phyloP scores from a whole-genome alignment of 352 stramenopile species.

The Pythium phragmitis region DNA sequence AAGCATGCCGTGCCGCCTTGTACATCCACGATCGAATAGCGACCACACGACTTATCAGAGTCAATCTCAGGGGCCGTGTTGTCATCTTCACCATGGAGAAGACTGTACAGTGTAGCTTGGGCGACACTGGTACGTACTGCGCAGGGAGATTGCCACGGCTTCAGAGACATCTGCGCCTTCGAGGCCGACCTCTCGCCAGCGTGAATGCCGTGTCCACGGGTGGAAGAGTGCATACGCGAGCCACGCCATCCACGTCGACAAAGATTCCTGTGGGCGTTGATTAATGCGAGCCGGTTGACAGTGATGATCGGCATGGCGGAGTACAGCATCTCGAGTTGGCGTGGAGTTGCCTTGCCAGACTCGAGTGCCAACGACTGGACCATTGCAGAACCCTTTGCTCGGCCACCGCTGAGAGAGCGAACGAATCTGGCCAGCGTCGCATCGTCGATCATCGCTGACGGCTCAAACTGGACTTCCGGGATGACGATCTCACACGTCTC shows the following conservation, averaged over 20 bases:
- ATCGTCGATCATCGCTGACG: too few species aligned
- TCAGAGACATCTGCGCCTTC: background rate
- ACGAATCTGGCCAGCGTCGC: too few species aligned
- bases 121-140: background rate
- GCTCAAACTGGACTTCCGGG: too few species aligned
- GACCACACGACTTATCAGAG: background rate
- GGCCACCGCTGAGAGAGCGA: too few species aligned
- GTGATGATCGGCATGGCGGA: too few species aligned
- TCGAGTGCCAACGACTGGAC: too few species aligned
- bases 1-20: background rate
- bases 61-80: background rate
- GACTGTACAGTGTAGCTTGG: background rate
- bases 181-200: constrained; percentile 1
- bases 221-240: constrained; percentile 9
- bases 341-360: too few species aligned
- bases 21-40: background rate
- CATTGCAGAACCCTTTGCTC: too few species aligned
- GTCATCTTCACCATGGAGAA: background rate
- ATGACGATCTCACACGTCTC: too few species aligned
- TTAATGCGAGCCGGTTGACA: background rate
- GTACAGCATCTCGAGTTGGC: too few species aligned
- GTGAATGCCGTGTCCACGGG: background rate
- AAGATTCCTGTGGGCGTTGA: too few species aligned
- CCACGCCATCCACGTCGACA: constrained; percentile 1
- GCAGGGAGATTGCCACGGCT: background rate